Conservation (phyloP, 2,329 filamentous ascomycete genomes). For the Pleomassaria siparia region DNA sequence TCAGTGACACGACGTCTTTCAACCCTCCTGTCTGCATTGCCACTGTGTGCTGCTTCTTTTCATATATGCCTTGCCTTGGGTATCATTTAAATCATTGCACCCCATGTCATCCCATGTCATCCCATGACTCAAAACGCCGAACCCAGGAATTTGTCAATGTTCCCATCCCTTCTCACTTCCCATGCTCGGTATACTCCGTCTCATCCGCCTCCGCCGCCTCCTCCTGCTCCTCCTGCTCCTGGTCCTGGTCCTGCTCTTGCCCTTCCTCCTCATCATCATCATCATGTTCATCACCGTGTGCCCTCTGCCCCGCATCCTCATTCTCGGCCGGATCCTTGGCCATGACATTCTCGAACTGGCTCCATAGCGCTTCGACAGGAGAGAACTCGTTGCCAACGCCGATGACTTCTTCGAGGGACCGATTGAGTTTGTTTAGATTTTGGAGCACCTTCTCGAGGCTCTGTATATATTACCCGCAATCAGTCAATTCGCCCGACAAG, state of each 20-base stretch:
- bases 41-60: background rate
- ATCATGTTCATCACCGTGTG: too few species aligned
- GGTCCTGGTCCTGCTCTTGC: too few species aligned
- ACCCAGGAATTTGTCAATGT: background rate
- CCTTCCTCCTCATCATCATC: too few species aligned
- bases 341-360: constrained; percentile 96
- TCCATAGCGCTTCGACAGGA: constrained; percentile 96
- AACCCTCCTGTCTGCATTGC: too few species aligned
- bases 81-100: constrained; percentile 1
- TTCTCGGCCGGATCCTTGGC: constrained; percentile 60
- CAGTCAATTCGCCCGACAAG: too few species aligned
- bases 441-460: constrained; percentile 86
- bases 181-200: constrained; percentile 2
- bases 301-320: constrained; percentile 15
- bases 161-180: constrained; percentile 1
- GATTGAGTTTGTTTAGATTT: constrained; percentile 94
- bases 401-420: constrained; percentile 87
- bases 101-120: constrained; percentile 10
- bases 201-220: background rate
- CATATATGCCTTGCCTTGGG: background rate
- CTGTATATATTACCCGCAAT: constrained; percentile 35
- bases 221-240: too few species aligned
- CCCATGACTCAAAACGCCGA: background rate
- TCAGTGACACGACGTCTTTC: background rate
- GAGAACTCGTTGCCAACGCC: constrained; percentile 95